These are phyloP conservation scores for Alternaria dauci DNA, from an alignment of 2,329 filamentous ascomycete species.

Conservation along the genomic window DNA sequence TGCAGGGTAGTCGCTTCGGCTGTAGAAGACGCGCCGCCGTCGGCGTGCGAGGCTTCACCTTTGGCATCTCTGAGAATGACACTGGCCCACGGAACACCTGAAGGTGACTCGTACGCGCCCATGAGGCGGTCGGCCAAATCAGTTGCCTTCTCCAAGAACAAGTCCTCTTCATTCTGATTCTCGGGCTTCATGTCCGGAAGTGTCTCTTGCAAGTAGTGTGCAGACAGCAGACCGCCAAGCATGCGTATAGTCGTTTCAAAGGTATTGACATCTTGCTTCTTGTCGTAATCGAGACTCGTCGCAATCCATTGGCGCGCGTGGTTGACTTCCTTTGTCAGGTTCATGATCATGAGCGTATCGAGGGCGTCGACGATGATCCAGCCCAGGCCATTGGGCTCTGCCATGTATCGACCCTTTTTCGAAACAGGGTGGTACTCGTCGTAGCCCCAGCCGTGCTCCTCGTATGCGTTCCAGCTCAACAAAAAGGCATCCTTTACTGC, in stretches of 20 bases:
- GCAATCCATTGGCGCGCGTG: constrained; percentile 91
- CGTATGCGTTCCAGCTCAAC: constrained; percentile 91
- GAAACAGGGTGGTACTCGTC: constrained; percentile 88
- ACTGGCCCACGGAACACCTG: constrained; percentile 89
- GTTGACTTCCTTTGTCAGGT: constrained; percentile 82
- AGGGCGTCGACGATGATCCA: constrained; percentile 98
- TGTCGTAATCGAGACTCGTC: constrained; percentile 81
- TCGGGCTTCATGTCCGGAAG: constrained; percentile 81
- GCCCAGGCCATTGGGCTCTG: constrained; percentile 79
- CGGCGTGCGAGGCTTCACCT: constrained; percentile 82
- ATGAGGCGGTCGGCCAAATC: constrained; percentile 89
- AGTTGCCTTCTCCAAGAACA: constrained; percentile 95
- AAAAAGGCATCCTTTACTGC: constrained; percentile 89
- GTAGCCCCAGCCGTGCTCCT: constrained; percentile 90
- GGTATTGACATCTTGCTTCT: constrained; percentile 94
- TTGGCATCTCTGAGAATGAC: constrained; percentile 81
- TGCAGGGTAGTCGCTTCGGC: constrained; percentile 92
- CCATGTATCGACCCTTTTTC: constrained; percentile 84
- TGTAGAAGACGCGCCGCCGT: constrained; percentile 88
- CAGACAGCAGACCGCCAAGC: constrained; percentile 90
- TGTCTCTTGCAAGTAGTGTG: constrained; percentile 89
- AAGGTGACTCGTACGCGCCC: constrained; percentile 84
- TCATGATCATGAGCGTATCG: constrained; percentile 98
- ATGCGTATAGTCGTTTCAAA: constrained; percentile 99
- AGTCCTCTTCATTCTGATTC: constrained; percentile 79